A percentile compares a stretch with the other conserved stretches of the same genome.
These are phyloP conservation scores for Fraxinus floribunda DNA, from an alignment of 305 asterid genomes.

Conservation along the genomic window DNA sequence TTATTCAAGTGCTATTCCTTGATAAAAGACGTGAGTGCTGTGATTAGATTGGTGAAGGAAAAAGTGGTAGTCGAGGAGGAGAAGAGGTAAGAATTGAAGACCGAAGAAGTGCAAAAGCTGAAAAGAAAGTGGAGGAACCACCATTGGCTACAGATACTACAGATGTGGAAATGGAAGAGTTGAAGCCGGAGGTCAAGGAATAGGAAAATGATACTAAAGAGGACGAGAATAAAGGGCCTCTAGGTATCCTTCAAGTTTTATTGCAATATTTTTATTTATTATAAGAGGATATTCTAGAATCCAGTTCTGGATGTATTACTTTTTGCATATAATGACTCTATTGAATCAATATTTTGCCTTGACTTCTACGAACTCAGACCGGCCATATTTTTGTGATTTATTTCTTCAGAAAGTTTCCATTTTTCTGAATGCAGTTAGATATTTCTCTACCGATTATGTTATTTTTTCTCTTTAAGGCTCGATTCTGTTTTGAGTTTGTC, in stretches of 20 bases:
- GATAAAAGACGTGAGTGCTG: conserved; percentile 57
- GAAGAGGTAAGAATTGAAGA: conserved; percentile 23
- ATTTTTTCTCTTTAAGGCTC: not conserved
- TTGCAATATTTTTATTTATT: not conserved
- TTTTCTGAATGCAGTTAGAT: not conserved
- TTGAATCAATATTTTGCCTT: not conserved
- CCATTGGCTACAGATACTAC: not conserved
- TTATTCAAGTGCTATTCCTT: conserved; percentile 58
- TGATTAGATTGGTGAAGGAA: conserved; percentile 54
- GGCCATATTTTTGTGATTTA: not conserved
- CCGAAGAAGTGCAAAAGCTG: not conserved
- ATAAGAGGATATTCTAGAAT: not conserved
- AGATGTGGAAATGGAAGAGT: conserved; percentile 1
- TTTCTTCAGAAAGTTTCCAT: not conserved
- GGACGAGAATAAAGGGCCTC: conserved; percentile 12
- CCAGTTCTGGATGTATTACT: not conserved
- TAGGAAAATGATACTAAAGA: not conserved
- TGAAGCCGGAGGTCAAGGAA: not conserved
- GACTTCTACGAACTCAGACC: not conserved
- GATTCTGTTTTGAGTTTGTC: not conserved
- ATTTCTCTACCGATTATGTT: not conserved
- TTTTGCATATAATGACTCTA: not conserved
- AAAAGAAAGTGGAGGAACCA: conserved; percentile 12
- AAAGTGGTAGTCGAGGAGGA: conserved; percentile 43
- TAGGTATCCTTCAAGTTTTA: not conserved